Percentiles rank a stretch among this genome's conserved stretches.
These are phyloP conservation scores for Mallotus nudiflorus DNA, from an alignment of 345 rosid species.

Conservation along the genomic window DNA sequence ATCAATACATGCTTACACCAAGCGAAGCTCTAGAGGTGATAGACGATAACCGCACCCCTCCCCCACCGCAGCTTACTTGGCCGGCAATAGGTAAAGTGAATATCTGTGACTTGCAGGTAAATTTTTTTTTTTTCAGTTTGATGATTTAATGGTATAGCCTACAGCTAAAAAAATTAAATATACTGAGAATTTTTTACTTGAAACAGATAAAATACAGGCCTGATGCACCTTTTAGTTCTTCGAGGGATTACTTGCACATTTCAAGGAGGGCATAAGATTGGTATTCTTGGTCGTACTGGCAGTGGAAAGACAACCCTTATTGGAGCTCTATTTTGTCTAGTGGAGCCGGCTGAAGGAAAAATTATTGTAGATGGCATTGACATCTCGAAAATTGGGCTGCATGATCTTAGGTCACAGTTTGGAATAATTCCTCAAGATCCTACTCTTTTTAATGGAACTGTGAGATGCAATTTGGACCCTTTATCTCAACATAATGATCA, in stretches of 20 bases:
- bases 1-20: conserved; percentile 80
- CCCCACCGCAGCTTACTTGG: no score
- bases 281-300: conserved; percentile 92
- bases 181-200: conserved; percentile 13
- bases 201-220: conserved; percentile 77
- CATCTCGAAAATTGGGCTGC: conserved; percentile 73
- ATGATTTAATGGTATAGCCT: neutral
- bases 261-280: conserved; percentile 91
- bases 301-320: conserved; percentile 94
- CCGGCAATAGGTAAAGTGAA: conserved; percentile 82
- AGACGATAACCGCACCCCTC: conserved; percentile 70
- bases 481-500: conserved; percentile 64
- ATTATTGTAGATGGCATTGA: conserved; percentile 82
- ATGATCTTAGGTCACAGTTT: conserved; percentile 80
- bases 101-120: conserved; percentile 74
- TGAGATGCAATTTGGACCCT: conserved; percentile 90
- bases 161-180: neutral
- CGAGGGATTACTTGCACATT: conserved; percentile 80
- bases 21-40: conserved; percentile 90
- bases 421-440: conserved; percentile 98
- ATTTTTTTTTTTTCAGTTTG: conserved; percentile 1
- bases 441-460: conserved; percentile 88
- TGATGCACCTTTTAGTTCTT: conserved; percentile 67
- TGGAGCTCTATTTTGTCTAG: conserved; percentile 85
- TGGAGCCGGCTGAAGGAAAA: conserved; percentile 84